These are phyloP conservation scores for Graphium sp. DNA, from an alignment of 2,329 filamentous ascomycete species.

Conservation along the genomic window DNA sequence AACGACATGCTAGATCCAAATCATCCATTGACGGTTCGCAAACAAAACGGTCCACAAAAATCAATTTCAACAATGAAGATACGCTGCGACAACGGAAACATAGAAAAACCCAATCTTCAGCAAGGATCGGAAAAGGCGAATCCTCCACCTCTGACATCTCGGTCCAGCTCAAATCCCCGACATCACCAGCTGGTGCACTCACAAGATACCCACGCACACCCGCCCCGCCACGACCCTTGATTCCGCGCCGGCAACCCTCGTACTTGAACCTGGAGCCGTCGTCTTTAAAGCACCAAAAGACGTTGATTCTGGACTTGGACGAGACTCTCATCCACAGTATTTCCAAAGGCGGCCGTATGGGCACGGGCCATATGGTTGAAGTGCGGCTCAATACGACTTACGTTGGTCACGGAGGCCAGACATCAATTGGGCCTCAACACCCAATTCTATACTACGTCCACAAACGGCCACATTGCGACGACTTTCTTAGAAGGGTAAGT, in stretches of 20 bases:
- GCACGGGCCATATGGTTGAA: slow-evolving; percentile 96
- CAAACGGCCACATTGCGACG: slow-evolving; percentile 91
- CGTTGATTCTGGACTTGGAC: slow-evolving; percentile 85
- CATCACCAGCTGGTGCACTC: slow-evolving; percentile 59
- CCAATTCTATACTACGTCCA: slow-evolving; percentile 98
- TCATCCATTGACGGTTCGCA: slow-evolving; percentile 15
- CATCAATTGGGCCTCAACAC: slow-evolving; percentile 66
- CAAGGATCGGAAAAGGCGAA: too few relatives aligned
- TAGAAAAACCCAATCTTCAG: slow-evolving; percentile 13
- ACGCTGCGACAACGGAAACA: slow-evolving; percentile 26
- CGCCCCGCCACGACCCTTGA: slow-evolving; percentile 73
- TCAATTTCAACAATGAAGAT: slow-evolving; percentile 76
- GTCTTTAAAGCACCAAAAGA: slow-evolving; percentile 58
- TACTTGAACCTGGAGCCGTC: slow-evolving; percentile 51
- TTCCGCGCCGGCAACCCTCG: slow-evolving; percentile 78
- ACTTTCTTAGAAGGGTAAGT: slow-evolving; percentile 71
- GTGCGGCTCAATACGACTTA: slow-evolving; percentile 68
- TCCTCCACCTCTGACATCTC: slow-evolving; percentile 32
- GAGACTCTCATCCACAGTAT: slow-evolving; percentile 97
- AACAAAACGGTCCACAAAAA: slow-evolving; percentile 59
- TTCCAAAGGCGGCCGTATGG: slow-evolving; percentile 90
- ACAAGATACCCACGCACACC: slow-evolving; percentile 86
- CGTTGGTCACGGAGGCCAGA: slow-evolving; percentile 48
- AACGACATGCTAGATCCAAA: slow-evolving; percentile 50
- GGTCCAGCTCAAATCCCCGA: slow-evolving; percentile 83